Conservation (phyloP, 2,329 filamentous ascomycete species). For the Plenodomus lindquistii region DNA sequence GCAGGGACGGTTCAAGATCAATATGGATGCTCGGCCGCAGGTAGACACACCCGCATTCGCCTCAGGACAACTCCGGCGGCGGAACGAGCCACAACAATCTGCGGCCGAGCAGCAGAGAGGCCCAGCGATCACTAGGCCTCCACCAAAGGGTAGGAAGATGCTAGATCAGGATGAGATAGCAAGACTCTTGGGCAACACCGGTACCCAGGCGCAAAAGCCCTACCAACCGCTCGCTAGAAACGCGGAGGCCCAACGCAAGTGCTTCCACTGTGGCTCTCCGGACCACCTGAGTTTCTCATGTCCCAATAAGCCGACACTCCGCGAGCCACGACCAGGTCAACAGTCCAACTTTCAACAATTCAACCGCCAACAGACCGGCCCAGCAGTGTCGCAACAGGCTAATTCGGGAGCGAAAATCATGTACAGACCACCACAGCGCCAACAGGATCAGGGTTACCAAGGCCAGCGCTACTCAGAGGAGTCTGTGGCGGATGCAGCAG, state of each 20-base stretch:
- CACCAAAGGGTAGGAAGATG: slow-evolving; percentile 18
- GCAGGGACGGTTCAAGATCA: slow-evolving; percentile 30
- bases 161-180: slow-evolving; percentile 36
- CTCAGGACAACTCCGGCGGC: slow-evolving; percentile 30
- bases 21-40: slow-evolving; percentile 36
- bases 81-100: slow-evolving; percentile 21
- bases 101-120: neutral
- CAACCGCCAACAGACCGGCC: slow-evolving; percentile 1
- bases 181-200: slow-evolving; percentile 24
- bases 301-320: slow-evolving; percentile 30
- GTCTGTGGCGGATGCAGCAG: slow-evolving; percentile 31
- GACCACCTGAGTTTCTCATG: slow-evolving; percentile 30
- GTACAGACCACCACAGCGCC: slow-evolving; percentile 13
- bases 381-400: slow-evolving; percentile 2
- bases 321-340: slow-evolving; percentile 14
- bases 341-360: too few relatives aligned
- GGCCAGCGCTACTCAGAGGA: too few relatives aligned
- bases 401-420: slow-evolving; percentile 4
- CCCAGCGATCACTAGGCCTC: slow-evolving; percentile 5
- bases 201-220: slow-evolving; percentile 10
- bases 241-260: slow-evolving; percentile 26
- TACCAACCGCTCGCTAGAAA: slow-evolving; percentile 31
- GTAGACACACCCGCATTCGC: slow-evolving; percentile 32
- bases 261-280: slow-evolving; percentile 34
- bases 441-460: too few relatives aligned